Evolutionary conservation across 306 rosid genomes (phyloP).

Genomic region (Citrullus mucosospermus): DNA sequence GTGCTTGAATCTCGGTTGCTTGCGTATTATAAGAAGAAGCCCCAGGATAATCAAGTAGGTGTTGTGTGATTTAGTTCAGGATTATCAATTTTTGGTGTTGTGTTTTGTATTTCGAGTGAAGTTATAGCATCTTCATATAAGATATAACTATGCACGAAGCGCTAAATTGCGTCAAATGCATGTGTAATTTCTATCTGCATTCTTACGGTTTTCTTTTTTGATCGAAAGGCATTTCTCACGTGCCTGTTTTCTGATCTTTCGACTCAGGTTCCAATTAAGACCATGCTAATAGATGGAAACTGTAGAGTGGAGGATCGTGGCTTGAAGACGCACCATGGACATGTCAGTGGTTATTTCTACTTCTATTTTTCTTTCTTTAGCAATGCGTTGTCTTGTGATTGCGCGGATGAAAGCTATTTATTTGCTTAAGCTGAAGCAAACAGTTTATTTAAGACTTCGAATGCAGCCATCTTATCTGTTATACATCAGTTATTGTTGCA

Average conservation of each 20-base stretch:
- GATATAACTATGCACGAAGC: neutral
- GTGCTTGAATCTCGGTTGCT: constrained; percentile 91
- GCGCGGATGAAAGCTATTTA: neutral
- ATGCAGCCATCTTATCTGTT: neutral
- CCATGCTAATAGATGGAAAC: constrained; percentile 83
- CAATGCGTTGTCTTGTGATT: neutral
- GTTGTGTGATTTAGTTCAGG: neutral
- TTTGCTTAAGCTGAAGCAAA: neutral
- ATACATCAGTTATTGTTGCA: neutral
- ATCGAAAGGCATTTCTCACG: neutral
- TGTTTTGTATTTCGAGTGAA: neutral
- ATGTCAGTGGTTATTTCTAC: constrained; percentile 42
- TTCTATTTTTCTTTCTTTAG: constrained; percentile 8
- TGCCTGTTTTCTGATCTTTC: constrained; percentile 7
- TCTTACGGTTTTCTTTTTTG: neutral
- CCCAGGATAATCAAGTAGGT: constrained; percentile 81
- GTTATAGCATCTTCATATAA: neutral
- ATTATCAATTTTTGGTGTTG: neutral
- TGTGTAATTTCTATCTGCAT: neutral
- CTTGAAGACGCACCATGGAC: constrained; percentile 95
- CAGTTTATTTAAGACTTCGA: neutral
- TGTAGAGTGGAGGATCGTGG: constrained; percentile 99
- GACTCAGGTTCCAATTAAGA: constrained; percentile 77
- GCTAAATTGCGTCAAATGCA: neutral
- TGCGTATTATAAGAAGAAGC: constrained; percentile 90